A percentile compares a stretch with the other conserved stretches of the same genome.
Conservation (phyloP, 73 alveolate genomes). For the Urostyla sp. region DNA sequence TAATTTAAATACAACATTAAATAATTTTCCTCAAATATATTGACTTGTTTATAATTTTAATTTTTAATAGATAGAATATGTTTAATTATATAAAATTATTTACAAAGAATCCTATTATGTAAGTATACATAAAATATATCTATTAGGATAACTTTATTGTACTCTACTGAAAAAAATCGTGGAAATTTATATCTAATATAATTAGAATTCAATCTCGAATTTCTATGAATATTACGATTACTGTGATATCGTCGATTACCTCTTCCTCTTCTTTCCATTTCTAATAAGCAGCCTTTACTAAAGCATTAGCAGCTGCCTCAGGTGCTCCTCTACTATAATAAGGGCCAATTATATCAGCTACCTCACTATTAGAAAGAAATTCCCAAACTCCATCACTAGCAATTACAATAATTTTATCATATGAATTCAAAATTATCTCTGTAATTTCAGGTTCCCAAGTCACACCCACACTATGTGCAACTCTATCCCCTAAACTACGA, state of each 20-base stretch:
- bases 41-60: too few species aligned
- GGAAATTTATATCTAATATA: too few species aligned
- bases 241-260: slow-evolving; percentile 85
- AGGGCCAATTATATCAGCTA: slow-evolving; percentile 75
- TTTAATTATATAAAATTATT: too few species aligned
- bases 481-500: slow-evolving; percentile 45
- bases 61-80: too few species aligned
- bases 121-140: too few species aligned
- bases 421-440: slow-evolving; percentile 35
- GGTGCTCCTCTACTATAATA: slow-evolving; percentile 77
- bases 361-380: slow-evolving; percentile 89
- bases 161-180: too few species aligned
- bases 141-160: too few species aligned
- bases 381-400: slow-evolving; percentile 96
- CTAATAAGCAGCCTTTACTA: slow-evolving; percentile 85
- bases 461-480: slow-evolving; percentile 47
- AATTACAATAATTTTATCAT: slow-evolving; percentile 82
- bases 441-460: slow-evolving; percentile 64
- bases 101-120: too few species aligned
- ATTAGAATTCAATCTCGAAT: too few species aligned
- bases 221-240: slow-evolving; percentile 71
- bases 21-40: too few species aligned
- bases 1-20: too few species aligned
- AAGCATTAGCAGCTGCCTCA: slow-evolving; percentile 84
- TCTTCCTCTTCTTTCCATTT: slow-evolving; percentile 89